Evolutionary conservation across 768 basidiomycete genomes (phyloP), one percentile per base, ranked within the genome.

Genomic region (Amanita pallidorosea): DNA sequence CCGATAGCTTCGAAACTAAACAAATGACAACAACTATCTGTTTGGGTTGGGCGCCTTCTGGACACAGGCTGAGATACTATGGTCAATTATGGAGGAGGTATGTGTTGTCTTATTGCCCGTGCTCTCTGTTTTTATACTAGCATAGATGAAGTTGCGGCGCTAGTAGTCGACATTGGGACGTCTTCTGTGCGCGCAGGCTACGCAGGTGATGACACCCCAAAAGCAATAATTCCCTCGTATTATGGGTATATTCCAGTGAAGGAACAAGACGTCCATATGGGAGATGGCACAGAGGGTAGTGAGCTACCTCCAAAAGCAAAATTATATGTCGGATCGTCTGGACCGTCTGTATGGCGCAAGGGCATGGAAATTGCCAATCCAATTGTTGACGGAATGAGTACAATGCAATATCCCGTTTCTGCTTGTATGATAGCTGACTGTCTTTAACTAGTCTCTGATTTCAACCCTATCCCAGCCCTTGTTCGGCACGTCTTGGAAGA

Each of bases 131-230:
- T n/a, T 54, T 2, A 45, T 52, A 51, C 31, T 54, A 44, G 11
- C 54, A 27, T 54, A 96, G 94, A 97, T 63, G 94, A 97, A 70
- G 92, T 98, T n/a, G 87, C 92, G 33, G 96, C 95, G 27, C 72
- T 98, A 47, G 96, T 98, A 20, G 71, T 99, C 34, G 96, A 99
- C 70, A 86, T 98, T 62, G 96, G 96, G 25, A 74, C 88, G 9
- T 85, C 87, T 22, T 86, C 91, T 7, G 70, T 94, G 49, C 84
- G 96, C 63, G 91, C 92, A 9, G 96, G 96, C 48, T 96, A 98
- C 65, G 95, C 96, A 9, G 96, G 96, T 42, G 95, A 98, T 67
- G 96, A 98, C 61, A 80, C 87, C 9, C 96, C 96, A 15, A 90
- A 91, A 67, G 86, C 88, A 15, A 82, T 97, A 54, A 80, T 95